Percentiles rank a stretch among this genome's conserved stretches.
phyloP scores from a whole-genome alignment of 2,329 filamentous ascomycete species.

The Penicillium sp. region DNA sequence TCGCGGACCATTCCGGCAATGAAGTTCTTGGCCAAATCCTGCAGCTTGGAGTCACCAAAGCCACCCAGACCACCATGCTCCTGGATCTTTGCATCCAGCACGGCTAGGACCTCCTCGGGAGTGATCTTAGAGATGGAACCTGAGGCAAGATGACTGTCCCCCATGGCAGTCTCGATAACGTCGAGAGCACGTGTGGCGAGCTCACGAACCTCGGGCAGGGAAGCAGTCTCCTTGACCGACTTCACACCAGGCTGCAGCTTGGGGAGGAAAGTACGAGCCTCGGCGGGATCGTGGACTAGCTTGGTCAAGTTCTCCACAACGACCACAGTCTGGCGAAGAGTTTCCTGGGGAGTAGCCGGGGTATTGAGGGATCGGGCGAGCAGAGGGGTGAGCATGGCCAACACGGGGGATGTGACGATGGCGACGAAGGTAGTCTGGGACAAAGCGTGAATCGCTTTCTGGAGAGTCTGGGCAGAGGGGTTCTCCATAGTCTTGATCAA shows the following conservation, averaged over 20 bases:
- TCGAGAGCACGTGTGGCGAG: constrained; percentile 76
- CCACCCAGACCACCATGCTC: constrained; percentile 63
- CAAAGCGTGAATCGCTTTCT: constrained; percentile 94
- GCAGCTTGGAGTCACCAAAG: constrained; percentile 60
- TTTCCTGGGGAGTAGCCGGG: constrained; percentile 86
- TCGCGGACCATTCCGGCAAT: constrained; percentile 82
- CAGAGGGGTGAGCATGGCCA: constrained; percentile 90
- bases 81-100: constrained; percentile 74
- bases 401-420: constrained; percentile 88
- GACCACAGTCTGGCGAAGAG: constrained; percentile 90
- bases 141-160: constrained; percentile 56
- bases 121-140: constrained; percentile 61
- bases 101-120: constrained; percentile 66
- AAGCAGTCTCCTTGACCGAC: constrained; percentile 79
- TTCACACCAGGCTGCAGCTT: constrained; percentile 94
- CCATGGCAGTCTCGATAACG: constrained; percentile 94
- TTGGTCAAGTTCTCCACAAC: constrained; percentile 98
- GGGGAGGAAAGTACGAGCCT: constrained; percentile 90
- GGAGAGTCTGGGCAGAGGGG: constrained; percentile 79
- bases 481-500: constrained; percentile 94
- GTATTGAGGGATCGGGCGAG: constrained; percentile 92
- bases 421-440: constrained; percentile 99
- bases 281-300: constrained; percentile 91
- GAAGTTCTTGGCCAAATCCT: constrained; percentile 67
- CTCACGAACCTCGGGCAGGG: constrained; percentile 90